Conservation (phyloP, 768 basidiomycete genomes). For the Panellus pusillus region DNA sequence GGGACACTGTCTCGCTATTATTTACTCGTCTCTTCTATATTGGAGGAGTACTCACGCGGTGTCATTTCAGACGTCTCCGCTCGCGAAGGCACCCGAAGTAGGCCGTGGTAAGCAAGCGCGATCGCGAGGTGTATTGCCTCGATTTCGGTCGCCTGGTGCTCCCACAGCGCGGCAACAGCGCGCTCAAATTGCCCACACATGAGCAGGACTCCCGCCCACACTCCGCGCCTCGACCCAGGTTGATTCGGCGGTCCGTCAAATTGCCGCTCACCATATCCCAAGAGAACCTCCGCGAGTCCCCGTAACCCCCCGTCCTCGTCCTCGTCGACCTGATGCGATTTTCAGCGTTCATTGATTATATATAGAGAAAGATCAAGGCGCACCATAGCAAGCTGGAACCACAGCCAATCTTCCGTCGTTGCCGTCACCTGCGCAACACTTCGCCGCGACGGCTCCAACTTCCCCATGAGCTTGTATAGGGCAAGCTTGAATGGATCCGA, state of each 20-base stretch:
- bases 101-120: constrained; percentile 88
- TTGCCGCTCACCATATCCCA: constrained; percentile 79
- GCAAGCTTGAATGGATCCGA: constrained; percentile 96
- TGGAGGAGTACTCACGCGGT: constrained; percentile 54
- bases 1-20: constrained; percentile 50
- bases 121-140: constrained; percentile 95
- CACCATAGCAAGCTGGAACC: constrained; percentile 93
- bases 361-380: neutral
- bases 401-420: constrained; percentile 97
- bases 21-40: neutral
- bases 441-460: constrained; percentile 79
- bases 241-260: constrained; percentile 70
- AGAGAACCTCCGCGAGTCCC: constrained; percentile 69
- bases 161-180: constrained; percentile 88
- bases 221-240: constrained; percentile 57
- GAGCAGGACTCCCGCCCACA: constrained; percentile 82
- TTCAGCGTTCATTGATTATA: neutral
- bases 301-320: constrained; percentile 78
- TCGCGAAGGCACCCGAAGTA: constrained; percentile 79
- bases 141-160: constrained; percentile 81
- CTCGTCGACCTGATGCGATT: constrained; percentile 62
- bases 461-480: constrained; percentile 93
- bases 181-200: constrained; percentile 95
- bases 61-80: constrained; percentile 84
- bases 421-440: constrained; percentile 82